Base-by-base conservation (phyloP, 805 yeast genomes). In the Vanderwaltozyma tropicalis region DNA sequence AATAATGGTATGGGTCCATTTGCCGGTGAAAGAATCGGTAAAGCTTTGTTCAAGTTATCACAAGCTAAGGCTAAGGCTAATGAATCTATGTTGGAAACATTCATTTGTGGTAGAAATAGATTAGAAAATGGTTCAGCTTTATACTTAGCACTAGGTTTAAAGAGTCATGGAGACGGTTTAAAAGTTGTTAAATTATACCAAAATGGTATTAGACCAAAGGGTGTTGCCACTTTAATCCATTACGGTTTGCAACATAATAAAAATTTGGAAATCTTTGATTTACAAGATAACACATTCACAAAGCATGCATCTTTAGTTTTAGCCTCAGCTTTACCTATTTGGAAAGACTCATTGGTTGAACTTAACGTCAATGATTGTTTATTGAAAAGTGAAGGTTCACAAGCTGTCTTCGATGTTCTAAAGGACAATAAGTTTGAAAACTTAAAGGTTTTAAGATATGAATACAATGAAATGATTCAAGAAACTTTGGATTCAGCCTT, bases 1-100 rank as follows among this genome's bases (percentile, higher is more conserved):
- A 92, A 92, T 64, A 92, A 92, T 60, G 99, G 99, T 39, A 80
- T 92, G 77, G 99, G 99, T 26, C 99, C 99, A 19, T 82, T 82
- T 58, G 95, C 97, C 1, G 98, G 99, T 51, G 80, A 89, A 40
- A 75, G 95, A 58, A 83, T 92, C 44, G 99, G 96, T 42, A 76
- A 77, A 50, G 84, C 95, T 4, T 72, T 92, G 33, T 84, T 68
- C 63, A 70, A 72, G 48, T 71, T 89, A 46, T 76, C 92, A 16
- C 60, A 59, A 36, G 79, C 78, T 40, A 87, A 87, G 62, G 59
- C 66, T 45, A 59, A 59, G 34, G 57, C 60, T n/a, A 50, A 56
- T 22, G 62, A 64, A 30, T 66, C 71, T 17, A 63, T 73, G 38
- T 71, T 87, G 55, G 78, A 80, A 52, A 85, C 96, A 1, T 89